phyloP scores from a whole-genome alignment of 169 alveolate species.

The Plasmodium chabaudi region DNA sequence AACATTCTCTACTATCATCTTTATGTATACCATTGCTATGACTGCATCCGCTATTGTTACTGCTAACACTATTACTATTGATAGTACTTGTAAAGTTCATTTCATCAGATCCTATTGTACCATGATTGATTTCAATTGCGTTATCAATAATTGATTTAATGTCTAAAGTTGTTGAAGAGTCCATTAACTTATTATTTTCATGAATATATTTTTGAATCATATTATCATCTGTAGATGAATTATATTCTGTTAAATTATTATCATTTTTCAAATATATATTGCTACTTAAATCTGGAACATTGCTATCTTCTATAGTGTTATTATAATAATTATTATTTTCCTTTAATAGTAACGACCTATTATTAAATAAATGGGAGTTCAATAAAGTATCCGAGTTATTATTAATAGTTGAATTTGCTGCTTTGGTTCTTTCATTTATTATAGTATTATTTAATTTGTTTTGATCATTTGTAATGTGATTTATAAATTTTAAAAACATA shows the following conservation, averaged over 20 bases:
- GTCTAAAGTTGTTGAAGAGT: constrained; percentile 35
- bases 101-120: constrained; percentile 25
- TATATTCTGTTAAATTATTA: constrained; percentile 4
- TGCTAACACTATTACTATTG: neutral
- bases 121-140: constrained; percentile 58
- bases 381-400: constrained; percentile 31
- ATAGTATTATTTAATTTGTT: constrained; percentile 31
- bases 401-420: constrained; percentile 30
- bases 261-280: neutral
- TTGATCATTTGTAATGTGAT: constrained; percentile 15
- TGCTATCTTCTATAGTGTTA: constrained; percentile 22
- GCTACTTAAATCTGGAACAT: constrained; percentile 15
- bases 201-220: constrained; percentile 4
- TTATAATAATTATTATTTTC: neutral
- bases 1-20: neutral
- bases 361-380: constrained; percentile 26
- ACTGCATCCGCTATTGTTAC: neutral
- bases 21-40: neutral
- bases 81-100: constrained; percentile 13
- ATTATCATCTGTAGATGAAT: constrained; percentile 11
- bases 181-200: constrained; percentile 24
- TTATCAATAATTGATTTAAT: constrained; percentile 50
- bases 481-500: neutral
- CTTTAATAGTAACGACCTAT: constrained; percentile 1
- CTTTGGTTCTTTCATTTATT: constrained; percentile 45